Base-by-base conservation (phyloP, 352 stramenopile genomes). In the Phytophthora vignae region DNA sequence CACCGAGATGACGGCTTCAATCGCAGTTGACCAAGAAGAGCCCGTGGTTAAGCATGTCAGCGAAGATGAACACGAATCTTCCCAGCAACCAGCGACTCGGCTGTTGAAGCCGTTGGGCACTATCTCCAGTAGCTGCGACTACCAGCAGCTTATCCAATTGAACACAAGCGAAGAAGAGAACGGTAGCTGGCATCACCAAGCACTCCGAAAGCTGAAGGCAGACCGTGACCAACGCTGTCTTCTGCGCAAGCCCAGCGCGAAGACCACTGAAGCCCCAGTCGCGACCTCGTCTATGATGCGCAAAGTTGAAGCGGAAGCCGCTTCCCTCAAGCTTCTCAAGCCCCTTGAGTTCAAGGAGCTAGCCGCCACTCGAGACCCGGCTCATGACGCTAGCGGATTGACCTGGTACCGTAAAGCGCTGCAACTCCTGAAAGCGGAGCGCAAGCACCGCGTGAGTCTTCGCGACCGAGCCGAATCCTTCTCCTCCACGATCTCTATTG, bases 131-230 rank as follows among this genome's bases (percentile, higher is more conserved):
- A 48, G 55, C 17, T 73, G 19, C 36, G 78, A 69, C 50, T 90
- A 83, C 50, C 67, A 63, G 11, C 55, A 90, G 53, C 75, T 91
- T n/a, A 67, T 74, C 1, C 27, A 82, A 17, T 56, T 87, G 19
- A 69, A 63, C 15, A 33, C 62, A 19, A 57, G 60, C 42, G 54
- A 58, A 9, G 69, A 76, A 55, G 62, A 77, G 19, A 55, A 29
- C 15, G 60, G 53, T 22, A 73, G 44, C 25, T 88, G 76, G 76
- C 75, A 84, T 50, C 69, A 67, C 22, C 57, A 69, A 4, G 75
- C 83, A 17, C 64, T 93, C 14, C 75, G 65, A 8, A 67, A 63
- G n/a, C 69, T 92, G 1, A 74, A 77, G 31, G 62, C 73, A 44
- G 71, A 84, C 29, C 84, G 79, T 8, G 48, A 87, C 58, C 70